Evolutionary conservation across 257 asterid species (phyloP).

Genomic region (Solanum piurae): DNA sequence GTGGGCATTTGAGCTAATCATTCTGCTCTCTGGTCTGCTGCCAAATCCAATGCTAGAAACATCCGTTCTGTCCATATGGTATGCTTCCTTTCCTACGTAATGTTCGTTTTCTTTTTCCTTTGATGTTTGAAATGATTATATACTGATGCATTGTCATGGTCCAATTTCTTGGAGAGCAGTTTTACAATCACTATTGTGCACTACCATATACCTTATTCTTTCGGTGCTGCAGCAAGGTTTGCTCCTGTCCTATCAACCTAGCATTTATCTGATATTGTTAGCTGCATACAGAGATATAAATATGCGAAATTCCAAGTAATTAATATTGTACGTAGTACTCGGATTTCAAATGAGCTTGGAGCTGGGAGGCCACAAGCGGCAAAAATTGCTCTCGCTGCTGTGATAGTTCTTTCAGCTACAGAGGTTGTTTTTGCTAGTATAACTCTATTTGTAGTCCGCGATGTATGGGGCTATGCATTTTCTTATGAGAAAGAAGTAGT

Average conservation of each 20-base stretch:
- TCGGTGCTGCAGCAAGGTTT: slow-evolving; percentile 75
- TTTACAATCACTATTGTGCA: slow-evolving; percentile 45
- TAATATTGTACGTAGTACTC: slow-evolving; percentile 29
- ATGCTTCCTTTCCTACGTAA: background rate
- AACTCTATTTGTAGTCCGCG: slow-evolving; percentile 21
- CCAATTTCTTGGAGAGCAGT: slow-evolving; percentile 25
- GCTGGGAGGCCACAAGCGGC: slow-evolving; percentile 65
- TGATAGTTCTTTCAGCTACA: slow-evolving; percentile 27
- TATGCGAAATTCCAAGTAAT: background rate
- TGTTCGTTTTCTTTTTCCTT: background rate
- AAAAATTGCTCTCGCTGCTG: slow-evolving; percentile 28
- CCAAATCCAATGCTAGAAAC: slow-evolving; percentile 76
- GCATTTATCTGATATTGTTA: background rate
- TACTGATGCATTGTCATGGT: background rate
- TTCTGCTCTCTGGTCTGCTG: slow-evolving; percentile 62
- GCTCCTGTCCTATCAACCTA: background rate
- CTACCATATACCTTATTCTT: slow-evolving; percentile 53
- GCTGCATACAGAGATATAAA: no score
- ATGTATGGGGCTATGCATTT: slow-evolving; percentile 45
- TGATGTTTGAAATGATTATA: background rate
- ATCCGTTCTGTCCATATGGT: slow-evolving; percentile 69
- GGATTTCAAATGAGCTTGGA: slow-evolving; percentile 69
- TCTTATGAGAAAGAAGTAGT: slow-evolving; percentile 44
- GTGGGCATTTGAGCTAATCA: slow-evolving; percentile 73
- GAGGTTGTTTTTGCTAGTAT: slow-evolving; percentile 42